A percentile compares a stretch with the other conserved stretches of the same genome.
Evolutionary conservation across 208 protist species (phyloP).

Genomic region (Eutreptiella sp.): DNA sequence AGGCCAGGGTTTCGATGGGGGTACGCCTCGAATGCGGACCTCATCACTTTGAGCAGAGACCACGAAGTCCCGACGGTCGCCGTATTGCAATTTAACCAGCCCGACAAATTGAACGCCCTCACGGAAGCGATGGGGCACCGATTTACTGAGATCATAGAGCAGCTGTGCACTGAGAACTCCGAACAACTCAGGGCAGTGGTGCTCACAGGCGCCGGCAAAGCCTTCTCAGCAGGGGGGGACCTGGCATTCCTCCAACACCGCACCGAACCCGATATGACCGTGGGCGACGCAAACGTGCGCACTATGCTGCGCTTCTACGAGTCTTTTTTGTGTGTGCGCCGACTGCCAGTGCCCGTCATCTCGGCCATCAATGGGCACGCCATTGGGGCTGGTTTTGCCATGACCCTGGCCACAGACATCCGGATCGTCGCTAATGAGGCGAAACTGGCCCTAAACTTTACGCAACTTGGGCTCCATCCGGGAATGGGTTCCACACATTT

Average conservation of each 20-base stretch:
- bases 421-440: conserved; percentile 37
- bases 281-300: conserved; percentile 7
- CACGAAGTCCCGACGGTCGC: not conserved
- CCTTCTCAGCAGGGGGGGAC: conserved; percentile 54
- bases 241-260: conserved; percentile 47
- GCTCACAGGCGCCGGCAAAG: conserved; percentile 43
- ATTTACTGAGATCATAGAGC: conserved; percentile 17
- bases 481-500: conserved; percentile 45
- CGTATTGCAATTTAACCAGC: conserved; percentile 27
- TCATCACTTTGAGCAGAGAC: conserved; percentile 7
- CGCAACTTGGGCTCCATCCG: conserved; percentile 44
- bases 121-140: conserved; percentile 19
- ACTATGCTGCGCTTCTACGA: conserved; percentile 33
- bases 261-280: no score
- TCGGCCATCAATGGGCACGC: conserved; percentile 50
- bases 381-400: conserved; percentile 51
- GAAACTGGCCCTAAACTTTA: conserved; percentile 50
- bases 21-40: no score
- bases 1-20: no score
- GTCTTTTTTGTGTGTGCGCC: conserved; percentile 43
- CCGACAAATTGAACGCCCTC: conserved; percentile 35
- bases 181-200: conserved; percentile 35
- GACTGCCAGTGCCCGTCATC: conserved; percentile 40
- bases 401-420: conserved; percentile 50
- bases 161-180: not conserved